Conservation (phyloP, 805 yeast species). For the Schwanniomyces yamadae region DNA sequence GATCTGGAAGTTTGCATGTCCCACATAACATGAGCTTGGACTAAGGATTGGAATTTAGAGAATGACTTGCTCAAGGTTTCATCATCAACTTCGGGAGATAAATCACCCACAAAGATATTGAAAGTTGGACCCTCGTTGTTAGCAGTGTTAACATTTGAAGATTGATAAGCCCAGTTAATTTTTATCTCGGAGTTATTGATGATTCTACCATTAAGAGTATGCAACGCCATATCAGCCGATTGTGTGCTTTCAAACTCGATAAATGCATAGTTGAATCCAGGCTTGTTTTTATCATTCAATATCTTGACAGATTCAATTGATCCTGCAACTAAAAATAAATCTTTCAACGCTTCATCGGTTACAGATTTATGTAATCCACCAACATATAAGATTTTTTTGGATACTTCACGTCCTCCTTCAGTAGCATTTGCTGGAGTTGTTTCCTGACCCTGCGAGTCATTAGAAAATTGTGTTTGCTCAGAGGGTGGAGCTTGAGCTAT, state of each 20-base stretch:
- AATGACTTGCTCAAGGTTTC: conserved; percentile 63
- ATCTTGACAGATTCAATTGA: conserved; percentile 65
- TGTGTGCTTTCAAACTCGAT: conserved; percentile 64
- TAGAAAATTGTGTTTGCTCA: background rate
- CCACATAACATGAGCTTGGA: conserved; percentile 95
- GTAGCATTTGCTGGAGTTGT: conserved; percentile 63
- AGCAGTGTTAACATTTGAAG: conserved; percentile 56
- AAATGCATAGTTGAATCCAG: conserved; percentile 79
- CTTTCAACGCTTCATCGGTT: conserved; percentile 60
- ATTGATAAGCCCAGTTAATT: conserved; percentile 83
- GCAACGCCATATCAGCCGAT: conserved; percentile 62
- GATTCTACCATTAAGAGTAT: conserved; percentile 56
- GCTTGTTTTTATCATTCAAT: conserved; percentile 70
- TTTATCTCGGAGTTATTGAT: conserved; percentile 56
- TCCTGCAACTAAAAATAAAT: conserved; percentile 62
- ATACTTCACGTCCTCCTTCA: conserved; percentile 80
- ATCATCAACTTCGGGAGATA: conserved; percentile 79
- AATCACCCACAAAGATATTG: conserved; percentile 84
- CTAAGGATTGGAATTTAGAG: conserved; percentile 53
- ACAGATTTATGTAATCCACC: conserved; percentile 69
- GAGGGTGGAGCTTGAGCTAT: background rate
- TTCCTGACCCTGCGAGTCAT: conserved; percentile 5
- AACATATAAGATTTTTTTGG: conserved; percentile 71
- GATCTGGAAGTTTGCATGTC: conserved; percentile 93
- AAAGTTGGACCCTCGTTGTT: conserved; percentile 48